Evolutionary conservation across 164 flowering plant genomes (phyloP), one percentile per base, ranked within the genome.

Genomic region (Saururus chinensis): DNA sequence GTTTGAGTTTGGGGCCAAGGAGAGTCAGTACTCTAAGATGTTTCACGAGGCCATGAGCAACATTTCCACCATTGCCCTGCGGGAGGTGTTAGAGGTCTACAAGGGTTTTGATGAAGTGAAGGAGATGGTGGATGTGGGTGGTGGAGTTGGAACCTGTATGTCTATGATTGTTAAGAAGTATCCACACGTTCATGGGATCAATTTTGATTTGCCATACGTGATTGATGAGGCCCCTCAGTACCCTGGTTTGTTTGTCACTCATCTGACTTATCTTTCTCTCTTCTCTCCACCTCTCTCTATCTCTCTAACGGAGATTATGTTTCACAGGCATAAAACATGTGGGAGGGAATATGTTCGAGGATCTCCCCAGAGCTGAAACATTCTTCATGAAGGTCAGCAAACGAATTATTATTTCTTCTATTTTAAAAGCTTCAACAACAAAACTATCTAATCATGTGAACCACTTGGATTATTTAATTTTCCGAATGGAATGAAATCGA

Each of bases 341-440:
- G 56, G 89, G 89, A 0, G 96, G 98, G 4, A 91, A 91, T 71
- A 91, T 92, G 96, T 92, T 92, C 70, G 87, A 66, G 0, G 75
- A 82, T 63, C 82, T 89, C 53, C 98, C 96, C 0, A 83, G 75
- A 66, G 95, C 72, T 9, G 98, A 92, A 61, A 95, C 96, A 55
- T 79, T 92, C 59, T 87, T 92, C 83, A 84, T 89, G 89, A 92
- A 89, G 88, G 97, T 90, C 26, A 53, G 74, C 64, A 20, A 21
- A n/a, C n/a, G n/a, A n/a, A n/a, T n/a, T n/a, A n/a, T n/a, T n/a
- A n/a, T n/a, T n/a, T n/a, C n/a, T n/a, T n/a, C n/a, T n/a, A n/a
- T n/a, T n/a, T 55, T 21, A 5, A 24, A 25, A 55, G 12, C 26
- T 23, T 5, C 37, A 30, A 30, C 2, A 30, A 6, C 37, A 30